phyloP scores from a whole-genome alignment of 441 rosid species.

The Croton laevigatus region DNA sequence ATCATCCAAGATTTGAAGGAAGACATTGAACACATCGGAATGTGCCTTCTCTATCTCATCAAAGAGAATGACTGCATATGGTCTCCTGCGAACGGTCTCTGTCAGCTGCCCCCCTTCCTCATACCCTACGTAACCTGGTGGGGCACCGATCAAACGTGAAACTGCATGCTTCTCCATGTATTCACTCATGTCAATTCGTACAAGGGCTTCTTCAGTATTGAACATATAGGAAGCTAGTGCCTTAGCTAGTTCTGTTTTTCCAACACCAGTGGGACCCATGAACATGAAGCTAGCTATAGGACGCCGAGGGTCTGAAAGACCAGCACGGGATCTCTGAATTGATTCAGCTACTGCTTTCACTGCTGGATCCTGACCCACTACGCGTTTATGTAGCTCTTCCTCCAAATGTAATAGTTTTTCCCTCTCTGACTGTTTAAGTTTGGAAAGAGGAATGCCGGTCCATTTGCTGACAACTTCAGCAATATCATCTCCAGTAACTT shows the following conservation, averaged over 20 bases:
- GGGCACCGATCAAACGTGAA: conserved; percentile 92
- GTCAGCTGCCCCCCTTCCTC: conserved; percentile 99
- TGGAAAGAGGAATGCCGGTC: conserved; percentile 96
- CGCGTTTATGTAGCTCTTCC: conserved; percentile 86
- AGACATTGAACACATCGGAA: conserved; percentile 82
- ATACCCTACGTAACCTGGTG: conserved; percentile 96
- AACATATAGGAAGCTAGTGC: conserved; percentile 87
- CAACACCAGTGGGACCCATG: conserved; percentile 99
- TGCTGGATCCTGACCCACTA: conserved; percentile 93
- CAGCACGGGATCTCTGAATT: conserved; percentile 93
- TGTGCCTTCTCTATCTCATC: conserved; percentile 99
- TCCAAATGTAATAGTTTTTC: conserved; percentile 83
- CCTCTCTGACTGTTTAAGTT: conserved; percentile 90
- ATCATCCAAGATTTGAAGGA: conserved; percentile 96
- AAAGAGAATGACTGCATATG: conserved; percentile 89
- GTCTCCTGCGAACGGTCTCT: conserved; percentile 89
- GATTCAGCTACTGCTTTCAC: conserved; percentile 93
- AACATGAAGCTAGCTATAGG: conserved; percentile 99
- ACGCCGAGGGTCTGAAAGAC: conserved; percentile 91
- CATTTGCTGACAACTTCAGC: conserved; percentile 97
- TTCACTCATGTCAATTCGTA: conserved; percentile 97
- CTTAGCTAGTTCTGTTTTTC: conserved; percentile 96
- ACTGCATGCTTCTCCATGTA: conserved; percentile 99
- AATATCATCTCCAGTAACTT: conserved; percentile 84
- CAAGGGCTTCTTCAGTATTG: conserved; percentile 95